phyloP scores from a whole-genome alignment of 2,329 filamentous ascomycete species.

The Neurospora sp. region DNA sequence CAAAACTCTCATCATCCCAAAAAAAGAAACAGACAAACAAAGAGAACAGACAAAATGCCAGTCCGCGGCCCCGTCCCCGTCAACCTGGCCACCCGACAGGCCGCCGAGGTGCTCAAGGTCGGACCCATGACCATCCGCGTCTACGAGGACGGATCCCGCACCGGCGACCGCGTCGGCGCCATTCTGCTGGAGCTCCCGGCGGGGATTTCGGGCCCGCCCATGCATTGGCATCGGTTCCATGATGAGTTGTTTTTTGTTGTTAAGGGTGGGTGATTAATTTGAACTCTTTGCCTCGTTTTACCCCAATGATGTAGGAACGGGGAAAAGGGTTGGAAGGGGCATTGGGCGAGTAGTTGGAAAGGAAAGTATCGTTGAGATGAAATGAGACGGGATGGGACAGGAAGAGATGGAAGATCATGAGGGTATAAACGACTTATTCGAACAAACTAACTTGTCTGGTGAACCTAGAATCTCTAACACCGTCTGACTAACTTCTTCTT shows the following conservation, averaged over 20 bases:
- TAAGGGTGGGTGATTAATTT: slow-evolving; percentile 17
- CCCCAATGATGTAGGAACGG: too few species aligned
- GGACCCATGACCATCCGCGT: slow-evolving; percentile 26
- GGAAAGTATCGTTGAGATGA: too few species aligned
- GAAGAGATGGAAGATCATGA: not conserved
- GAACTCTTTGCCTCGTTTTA: too few species aligned
- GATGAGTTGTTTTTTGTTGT: slow-evolving; percentile 27
- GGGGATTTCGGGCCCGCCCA: slow-evolving; percentile 24
- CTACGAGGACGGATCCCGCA: slow-evolving; percentile 25
- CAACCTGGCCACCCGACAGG: slow-evolving; percentile 21
- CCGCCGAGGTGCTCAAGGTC: slow-evolving; percentile 22
- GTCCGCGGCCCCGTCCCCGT: slow-evolving; percentile 23
- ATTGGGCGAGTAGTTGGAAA: too few species aligned
- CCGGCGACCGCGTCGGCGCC: slow-evolving; percentile 24
- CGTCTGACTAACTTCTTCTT: not conserved
- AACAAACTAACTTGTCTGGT: not conserved
- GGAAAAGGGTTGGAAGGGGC: too few species aligned
- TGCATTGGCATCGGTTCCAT: slow-evolving; percentile 29
- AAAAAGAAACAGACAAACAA: not conserved
- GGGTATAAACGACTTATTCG: not conserved
- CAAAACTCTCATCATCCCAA: not conserved
- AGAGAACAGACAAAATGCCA: slow-evolving; percentile 19
- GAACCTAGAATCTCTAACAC: too few species aligned
- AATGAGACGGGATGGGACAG: not conserved
- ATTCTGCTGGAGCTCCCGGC: slow-evolving; percentile 23